A percentile compares a stretch with the other conserved stretches of the same genome.
Conservation (phyloP, 164 flowering plant genomes). For the Malania oleifera region DNA sequence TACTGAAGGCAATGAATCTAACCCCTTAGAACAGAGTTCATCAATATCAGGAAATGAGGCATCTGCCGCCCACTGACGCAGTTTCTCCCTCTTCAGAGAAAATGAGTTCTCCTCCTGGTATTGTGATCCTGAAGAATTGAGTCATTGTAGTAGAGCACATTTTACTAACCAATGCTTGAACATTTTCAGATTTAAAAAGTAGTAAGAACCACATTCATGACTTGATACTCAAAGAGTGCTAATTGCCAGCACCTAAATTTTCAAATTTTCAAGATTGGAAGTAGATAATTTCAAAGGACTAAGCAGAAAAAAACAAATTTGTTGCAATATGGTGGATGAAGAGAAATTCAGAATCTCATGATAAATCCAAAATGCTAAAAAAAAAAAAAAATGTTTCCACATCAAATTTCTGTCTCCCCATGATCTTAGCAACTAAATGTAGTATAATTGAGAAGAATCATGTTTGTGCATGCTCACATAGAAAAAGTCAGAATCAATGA, state of each 20-base stretch:
- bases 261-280: too few relatives aligned
- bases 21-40: conserved; percentile 40
- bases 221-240: too few relatives aligned
- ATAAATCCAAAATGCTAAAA: too few relatives aligned
- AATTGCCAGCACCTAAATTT: too few relatives aligned
- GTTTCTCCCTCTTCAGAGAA: conserved; percentile 41
- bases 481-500: too few relatives aligned
- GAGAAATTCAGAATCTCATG: too few relatives aligned
- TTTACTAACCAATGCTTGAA: neutral
- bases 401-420: neutral
- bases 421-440: neutral
- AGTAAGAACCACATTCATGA: neutral
- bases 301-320: too few relatives aligned
- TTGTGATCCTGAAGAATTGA: conserved; percentile 23
- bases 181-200: neutral
- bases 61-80: conserved; percentile 39
- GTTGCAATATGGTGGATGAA: too few relatives aligned
- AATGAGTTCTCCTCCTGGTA: conserved; percentile 28
- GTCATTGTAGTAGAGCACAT: neutral
- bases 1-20: conserved; percentile 15
- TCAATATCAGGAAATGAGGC: conserved; percentile 28
- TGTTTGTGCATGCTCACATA: too few relatives aligned
- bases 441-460: neutral
- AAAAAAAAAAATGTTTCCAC: neutral
- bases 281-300: too few relatives aligned